Evolutionary conservation across 2,329 filamentous ascomycete genomes (phyloP).

Genomic region (Trichoderma breve): DNA sequence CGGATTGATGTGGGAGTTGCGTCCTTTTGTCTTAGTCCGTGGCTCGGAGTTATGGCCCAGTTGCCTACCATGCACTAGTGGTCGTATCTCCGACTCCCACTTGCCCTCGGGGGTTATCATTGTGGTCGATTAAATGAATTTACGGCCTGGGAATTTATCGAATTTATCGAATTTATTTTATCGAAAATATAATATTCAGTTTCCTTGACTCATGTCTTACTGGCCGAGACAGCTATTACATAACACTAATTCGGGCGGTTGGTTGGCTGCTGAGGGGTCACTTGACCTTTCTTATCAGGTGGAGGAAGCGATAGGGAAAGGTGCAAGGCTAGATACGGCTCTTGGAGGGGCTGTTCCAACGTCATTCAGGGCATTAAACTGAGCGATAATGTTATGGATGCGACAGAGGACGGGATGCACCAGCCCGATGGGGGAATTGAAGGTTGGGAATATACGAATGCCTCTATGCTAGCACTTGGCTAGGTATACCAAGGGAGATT

Average conservation of each 20-base stretch:
- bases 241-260: constrained; percentile 9
- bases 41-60: constrained; percentile 12
- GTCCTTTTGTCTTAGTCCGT: constrained; percentile 17
- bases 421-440: neutral
- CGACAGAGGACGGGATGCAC: neutral
- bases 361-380: constrained; percentile 5
- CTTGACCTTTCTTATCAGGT: constrained; percentile 5
- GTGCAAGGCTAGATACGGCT: constrained; percentile 12
- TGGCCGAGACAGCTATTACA: constrained; percentile 13
- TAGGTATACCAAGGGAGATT: neutral
- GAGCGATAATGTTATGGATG: neutral
- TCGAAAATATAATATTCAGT: neutral
- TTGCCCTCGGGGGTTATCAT: constrained; percentile 9
- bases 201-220: constrained; percentile 17
- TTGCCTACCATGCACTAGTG: constrained; percentile 18
- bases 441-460: neutral
- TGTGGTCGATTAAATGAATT: neutral
- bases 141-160: constrained; percentile 2
- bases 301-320: constrained; percentile 2
- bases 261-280: constrained; percentile 7
- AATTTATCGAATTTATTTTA: constrained; percentile 15
- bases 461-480: neutral
- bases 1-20: constrained; percentile 19
- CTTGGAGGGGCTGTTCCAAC: neutral
- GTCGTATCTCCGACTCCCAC: constrained; percentile 18